Evolutionary conservation across 1,284 basidiomycete species (phyloP), one percentile per base, ranked within the genome.

Genomic region (Malassezia brasiliensis): DNA sequence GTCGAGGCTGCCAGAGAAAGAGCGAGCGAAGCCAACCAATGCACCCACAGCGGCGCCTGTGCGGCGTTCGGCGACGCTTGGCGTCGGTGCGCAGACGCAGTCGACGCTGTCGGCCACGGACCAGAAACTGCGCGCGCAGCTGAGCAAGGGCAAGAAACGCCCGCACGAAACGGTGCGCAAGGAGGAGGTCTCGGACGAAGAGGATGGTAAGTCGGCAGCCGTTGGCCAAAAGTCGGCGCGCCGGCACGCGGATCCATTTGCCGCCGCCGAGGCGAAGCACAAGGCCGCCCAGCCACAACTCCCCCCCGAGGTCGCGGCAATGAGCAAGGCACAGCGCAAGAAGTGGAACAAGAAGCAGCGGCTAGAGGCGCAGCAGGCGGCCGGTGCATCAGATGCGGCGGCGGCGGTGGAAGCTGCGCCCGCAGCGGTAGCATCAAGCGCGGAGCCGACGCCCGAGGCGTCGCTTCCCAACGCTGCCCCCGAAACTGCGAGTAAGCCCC

Each of bases 271-370:
- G 47, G 32, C 52, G 14, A 61, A 61, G 38, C 41, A 45, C 42
- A 44, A 54, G 34, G 45, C 44, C 8, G 35, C 17, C 5, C 10
- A 20, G 5, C 11, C 17, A 19, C 6, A 14, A 55, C 57, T 46
- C 42, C 60, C 34, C 40, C 58, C 7, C 6, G 14, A 62, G 52
- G 32, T 64, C 4, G 50, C 56, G 12, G 58, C 53, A 22, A 61
- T 70, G 25, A 62, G 55, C 56, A 70, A 70, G 51, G 48, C 65
- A 20, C 68, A 70, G 45, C 53, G 63, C 15, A 70, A 70, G 17
- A 68, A 68, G 61, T 52, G 67, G 56, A 66, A 64, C 46, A 64
- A 66, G 45, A 60, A 60, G 47, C 60, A 59, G 46, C 61, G 56
- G 9, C 31, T 55, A 1, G 54, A 54, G 15, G 53, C 44, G 34